Conservation (phyloP, 2,329 filamentous ascomycete species). For the Aspergillus pseudonomiae region DNA sequence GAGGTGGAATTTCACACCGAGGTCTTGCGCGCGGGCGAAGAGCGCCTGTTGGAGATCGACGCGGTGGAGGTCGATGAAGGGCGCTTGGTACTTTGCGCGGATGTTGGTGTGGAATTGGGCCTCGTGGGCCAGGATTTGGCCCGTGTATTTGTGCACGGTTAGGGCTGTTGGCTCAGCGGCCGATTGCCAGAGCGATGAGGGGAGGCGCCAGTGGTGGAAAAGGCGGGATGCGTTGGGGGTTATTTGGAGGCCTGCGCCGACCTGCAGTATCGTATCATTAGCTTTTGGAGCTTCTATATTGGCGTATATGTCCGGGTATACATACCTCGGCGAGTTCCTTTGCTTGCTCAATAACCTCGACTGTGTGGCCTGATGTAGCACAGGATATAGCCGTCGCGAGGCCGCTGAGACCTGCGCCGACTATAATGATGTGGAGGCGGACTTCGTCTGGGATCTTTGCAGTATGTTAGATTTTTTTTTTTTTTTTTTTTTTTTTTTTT, state of each 20-base stretch:
- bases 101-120: constrained; percentile 58
- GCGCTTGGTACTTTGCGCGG: constrained; percentile 57
- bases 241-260: constrained; percentile 69
- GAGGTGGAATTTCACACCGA: constrained; percentile 57
- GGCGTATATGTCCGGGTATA: background rate
- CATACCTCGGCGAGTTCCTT: constrained; percentile 34
- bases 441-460: constrained; percentile 13
- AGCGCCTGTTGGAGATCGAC: constrained; percentile 63
- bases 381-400: constrained; percentile 34
- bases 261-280: background rate
- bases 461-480: background rate
- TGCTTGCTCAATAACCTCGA: constrained; percentile 35
- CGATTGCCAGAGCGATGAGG: constrained; percentile 28
- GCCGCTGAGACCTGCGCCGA: constrained; percentile 37
- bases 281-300: background rate
- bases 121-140: constrained; percentile 48
- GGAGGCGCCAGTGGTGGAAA: constrained; percentile 33
- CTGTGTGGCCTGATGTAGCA: constrained; percentile 29
- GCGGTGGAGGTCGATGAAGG: constrained; percentile 64
- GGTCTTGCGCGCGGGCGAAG: constrained; percentile 52
- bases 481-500: background rate
- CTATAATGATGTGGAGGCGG: constrained; percentile 30
- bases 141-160: constrained; percentile 39
- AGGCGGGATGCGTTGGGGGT: constrained; percentile 38
- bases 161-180: constrained; percentile 37